Conservation (phyloP, 345 rosid species). For the Eucalyptus tenuipes region DNA sequence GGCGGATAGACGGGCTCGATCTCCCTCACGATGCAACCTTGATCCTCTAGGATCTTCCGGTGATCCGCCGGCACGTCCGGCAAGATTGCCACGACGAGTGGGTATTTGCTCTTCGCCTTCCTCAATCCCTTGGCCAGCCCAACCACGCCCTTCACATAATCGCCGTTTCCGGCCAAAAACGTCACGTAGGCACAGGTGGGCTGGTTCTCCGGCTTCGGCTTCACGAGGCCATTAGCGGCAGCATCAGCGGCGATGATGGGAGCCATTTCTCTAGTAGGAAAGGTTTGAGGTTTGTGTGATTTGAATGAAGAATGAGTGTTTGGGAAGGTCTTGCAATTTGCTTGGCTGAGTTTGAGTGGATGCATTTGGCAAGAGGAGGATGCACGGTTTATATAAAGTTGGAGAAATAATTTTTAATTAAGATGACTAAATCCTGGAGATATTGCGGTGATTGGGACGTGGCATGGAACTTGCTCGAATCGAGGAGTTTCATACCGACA, state of each 20-base stretch:
- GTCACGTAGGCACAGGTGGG: conserved; percentile 13
- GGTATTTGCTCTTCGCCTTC: conserved; percentile 20
- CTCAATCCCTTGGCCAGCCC: conserved; percentile 34
- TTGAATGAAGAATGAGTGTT: background rate
- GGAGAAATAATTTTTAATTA: background rate
- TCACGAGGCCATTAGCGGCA: background rate
- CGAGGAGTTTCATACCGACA: background rate
- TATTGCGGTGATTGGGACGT: background rate
- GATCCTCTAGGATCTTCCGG: conserved; percentile 12
- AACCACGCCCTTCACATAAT: conserved; percentile 31
- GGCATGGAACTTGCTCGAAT: background rate
- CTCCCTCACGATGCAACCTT: conserved; percentile 23
- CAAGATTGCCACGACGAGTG: conserved; percentile 23
- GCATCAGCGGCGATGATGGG: background rate
- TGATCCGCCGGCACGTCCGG: conserved; percentile 35
- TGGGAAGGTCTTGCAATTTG: background rate
- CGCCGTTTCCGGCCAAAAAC: conserved; percentile 24
- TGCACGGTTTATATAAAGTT: background rate
- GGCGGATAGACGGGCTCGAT: conserved; percentile 30
- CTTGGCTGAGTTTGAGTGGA: background rate
- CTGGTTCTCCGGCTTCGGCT: conserved; percentile 8
- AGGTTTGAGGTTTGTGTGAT: background rate
- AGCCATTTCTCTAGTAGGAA: background rate
- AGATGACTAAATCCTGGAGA: background rate
- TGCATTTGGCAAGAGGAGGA: background rate